Conservation (phyloP, 169 alveolate species). For the Plasmodium vinckei region DNA sequence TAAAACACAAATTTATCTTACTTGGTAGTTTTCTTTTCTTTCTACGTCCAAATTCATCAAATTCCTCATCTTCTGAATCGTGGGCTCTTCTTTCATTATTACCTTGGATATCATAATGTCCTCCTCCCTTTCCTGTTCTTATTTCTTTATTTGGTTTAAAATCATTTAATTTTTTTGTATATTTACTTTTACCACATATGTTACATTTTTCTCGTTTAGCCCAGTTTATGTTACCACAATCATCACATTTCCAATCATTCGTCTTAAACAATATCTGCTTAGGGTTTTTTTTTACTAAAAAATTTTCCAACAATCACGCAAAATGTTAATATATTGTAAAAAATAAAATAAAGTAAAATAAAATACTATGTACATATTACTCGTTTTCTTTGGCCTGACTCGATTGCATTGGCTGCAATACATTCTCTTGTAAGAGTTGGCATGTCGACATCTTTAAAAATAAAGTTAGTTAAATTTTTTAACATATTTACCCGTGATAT, state of each 20-base stretch:
- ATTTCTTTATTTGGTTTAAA: constrained; percentile 68
- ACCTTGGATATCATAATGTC: constrained; percentile 86
- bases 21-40: constrained; percentile 78
- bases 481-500: constrained; percentile 2
- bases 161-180: constrained; percentile 25
- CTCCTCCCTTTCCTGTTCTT: constrained; percentile 88
- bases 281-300: constrained; percentile 19
- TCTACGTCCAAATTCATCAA: constrained; percentile 86
- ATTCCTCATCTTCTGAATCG: constrained; percentile 87
- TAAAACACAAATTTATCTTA: background rate
- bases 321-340: background rate
- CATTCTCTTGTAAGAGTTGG: constrained; percentile 86
- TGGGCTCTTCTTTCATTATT: constrained; percentile 82
- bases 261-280: constrained; percentile 72
- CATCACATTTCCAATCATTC: constrained; percentile 89
- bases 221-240: constrained; percentile 91
- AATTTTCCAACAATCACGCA: background rate
- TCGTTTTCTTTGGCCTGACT: constrained; percentile 78
- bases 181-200: constrained; percentile 82
- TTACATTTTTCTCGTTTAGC: constrained; percentile 88
- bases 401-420: constrained; percentile 85
- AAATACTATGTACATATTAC: background rate
- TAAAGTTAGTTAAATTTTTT: constrained; percentile 16
- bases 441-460: constrained; percentile 82
- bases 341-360: background rate